A percentile compares a stretch with the other conserved stretches of the same genome.
Conservation (phyloP, 345 rosid species). For the Rhizophora mangle region DNA sequence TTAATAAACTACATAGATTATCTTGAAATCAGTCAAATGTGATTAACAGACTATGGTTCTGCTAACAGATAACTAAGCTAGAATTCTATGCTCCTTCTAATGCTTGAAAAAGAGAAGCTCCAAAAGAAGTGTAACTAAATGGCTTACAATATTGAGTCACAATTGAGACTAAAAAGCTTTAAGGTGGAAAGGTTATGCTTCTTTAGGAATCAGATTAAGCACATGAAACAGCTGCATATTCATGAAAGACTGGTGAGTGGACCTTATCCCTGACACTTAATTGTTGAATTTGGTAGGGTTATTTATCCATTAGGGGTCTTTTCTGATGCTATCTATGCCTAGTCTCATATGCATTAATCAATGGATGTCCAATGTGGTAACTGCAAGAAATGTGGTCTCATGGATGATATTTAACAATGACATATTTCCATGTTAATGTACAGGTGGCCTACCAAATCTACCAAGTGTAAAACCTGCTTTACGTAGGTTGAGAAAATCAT, state of each 20-base stretch:
- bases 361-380: not conserved
- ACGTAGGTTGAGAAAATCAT: not conserved
- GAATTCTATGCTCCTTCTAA: too few species aligned
- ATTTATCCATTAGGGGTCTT: too few species aligned
- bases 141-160: not conserved
- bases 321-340: too few species aligned
- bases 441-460: not conserved
- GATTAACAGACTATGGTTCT: too few species aligned
- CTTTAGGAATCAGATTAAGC: not conserved
- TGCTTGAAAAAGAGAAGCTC: not conserved
- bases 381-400: not conserved
- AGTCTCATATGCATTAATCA: not conserved
- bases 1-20: too few species aligned
- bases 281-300: too few species aligned
- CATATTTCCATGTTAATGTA: not conserved
- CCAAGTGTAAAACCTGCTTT: too few species aligned
- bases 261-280: too few species aligned
- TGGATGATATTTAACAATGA: not conserved
- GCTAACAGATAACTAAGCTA: too few species aligned
- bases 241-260: too few species aligned
- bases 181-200: not conserved
- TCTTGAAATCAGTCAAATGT: too few species aligned
- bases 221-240: not conserved
- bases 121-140: not conserved
- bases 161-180: not conserved